These are phyloP conservation scores for Capsicum pubescens DNA, from an alignment of 257 asterid species.

Conservation along the genomic window DNA sequence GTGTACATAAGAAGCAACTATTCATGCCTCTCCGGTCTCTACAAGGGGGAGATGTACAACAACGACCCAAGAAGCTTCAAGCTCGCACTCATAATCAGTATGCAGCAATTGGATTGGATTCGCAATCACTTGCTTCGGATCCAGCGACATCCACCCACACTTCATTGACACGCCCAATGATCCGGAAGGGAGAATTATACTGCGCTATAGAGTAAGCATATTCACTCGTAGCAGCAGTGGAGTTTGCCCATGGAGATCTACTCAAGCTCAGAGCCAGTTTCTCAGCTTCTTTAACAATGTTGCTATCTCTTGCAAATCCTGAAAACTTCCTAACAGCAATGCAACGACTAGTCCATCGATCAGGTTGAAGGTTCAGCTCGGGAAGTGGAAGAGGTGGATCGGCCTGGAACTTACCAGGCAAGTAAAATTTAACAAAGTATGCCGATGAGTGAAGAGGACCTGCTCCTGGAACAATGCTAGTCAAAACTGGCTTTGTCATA, in stretches of 20 bases:
- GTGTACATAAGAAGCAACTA: neutral
- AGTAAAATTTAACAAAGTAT: slow-evolving; percentile 57
- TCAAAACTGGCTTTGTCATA: slow-evolving; percentile 74
- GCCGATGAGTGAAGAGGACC: slow-evolving; percentile 90
- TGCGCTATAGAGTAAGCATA: slow-evolving; percentile 82
- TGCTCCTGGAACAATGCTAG: slow-evolving; percentile 82
- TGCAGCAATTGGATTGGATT: slow-evolving; percentile 46
- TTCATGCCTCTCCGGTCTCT: neutral
- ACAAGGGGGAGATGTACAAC: neutral
- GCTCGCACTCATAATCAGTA: slow-evolving; percentile 35
- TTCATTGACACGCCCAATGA: slow-evolving; percentile 68
- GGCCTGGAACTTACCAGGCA: slow-evolving; percentile 63
- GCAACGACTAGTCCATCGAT: slow-evolving; percentile 62
- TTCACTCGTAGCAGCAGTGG: slow-evolving; percentile 49
- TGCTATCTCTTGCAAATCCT: slow-evolving; percentile 77
- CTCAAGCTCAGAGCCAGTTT: slow-evolving; percentile 73
- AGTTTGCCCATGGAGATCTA: slow-evolving; percentile 68
- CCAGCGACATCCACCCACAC: slow-evolving; percentile 87
- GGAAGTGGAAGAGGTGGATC: slow-evolving; percentile 81
- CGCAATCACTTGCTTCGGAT: slow-evolving; percentile 54
- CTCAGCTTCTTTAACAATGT: slow-evolving; percentile 80
- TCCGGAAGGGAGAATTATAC: slow-evolving; percentile 68
- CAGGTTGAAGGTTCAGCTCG: slow-evolving; percentile 68
- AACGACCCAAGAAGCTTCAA: slow-evolving; percentile 12
- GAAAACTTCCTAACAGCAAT: slow-evolving; percentile 80